Base-by-base conservation (phyloP, 192 early-diverging fungal genomes). In the Podila verticillata region DNA sequence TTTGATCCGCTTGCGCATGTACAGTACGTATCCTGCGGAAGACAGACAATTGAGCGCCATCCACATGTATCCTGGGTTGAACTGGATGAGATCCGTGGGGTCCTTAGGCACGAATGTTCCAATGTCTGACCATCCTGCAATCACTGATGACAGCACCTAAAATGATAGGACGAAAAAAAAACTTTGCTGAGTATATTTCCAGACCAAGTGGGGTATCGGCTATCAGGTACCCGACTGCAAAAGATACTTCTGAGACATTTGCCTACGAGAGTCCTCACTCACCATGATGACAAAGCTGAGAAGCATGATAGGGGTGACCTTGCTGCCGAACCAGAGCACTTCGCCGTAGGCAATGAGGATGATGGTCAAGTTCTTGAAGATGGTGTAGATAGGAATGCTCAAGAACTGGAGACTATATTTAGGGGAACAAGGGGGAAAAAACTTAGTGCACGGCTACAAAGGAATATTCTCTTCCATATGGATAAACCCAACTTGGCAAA, bases 351-450 rank as follows among this genome's bases (percentile, higher is more conserved):
- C 98, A 72, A 97, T 97, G 26, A 96, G 82, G 78, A 99, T 97
- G 75, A 99, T 99, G 48, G 98, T 99, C 72, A 98, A 78, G 86
- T 99, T 99, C 86, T 99, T 99, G 87, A 98, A 99, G 66, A 99
- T 92, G 31, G 98, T 99, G 74, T 97, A 98, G 36, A 99, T 84
- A 19, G 98, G 94, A 63, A 99, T 96, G 63, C 93, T 89, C 47
- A 99, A 88, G 83, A 90, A 97, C 78, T 97, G 95, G 7, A 99
- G 82, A 48, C 84, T 85, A 64, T 19, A 60, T 29, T 24, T 31
- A 51, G 13, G 22, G 24, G 9, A 35, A 47, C 29, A 17, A 69
- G 31, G n/a, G n/a, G n/a, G n/a, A n/a, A n/a, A n/a, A n/a, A 44
- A 30, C 26, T 47, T 57, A 44, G 12, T 4, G 17, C 0, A 4